Base-by-base conservation (phyloP, 345 rosid species). In the Pistacia vera region DNA sequence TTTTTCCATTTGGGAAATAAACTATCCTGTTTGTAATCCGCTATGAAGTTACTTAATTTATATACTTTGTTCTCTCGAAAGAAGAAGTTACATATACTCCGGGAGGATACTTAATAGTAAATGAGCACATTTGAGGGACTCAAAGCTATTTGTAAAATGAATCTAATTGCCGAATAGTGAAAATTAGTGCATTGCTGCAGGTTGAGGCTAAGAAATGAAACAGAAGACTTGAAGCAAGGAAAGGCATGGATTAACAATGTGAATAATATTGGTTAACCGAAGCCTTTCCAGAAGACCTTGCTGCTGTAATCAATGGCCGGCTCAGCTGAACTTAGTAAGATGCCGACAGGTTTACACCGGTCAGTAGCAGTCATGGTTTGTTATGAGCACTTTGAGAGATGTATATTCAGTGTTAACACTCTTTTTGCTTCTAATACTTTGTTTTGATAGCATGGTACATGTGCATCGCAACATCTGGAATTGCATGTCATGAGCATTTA, bases 11-110 rank as follows among this genome's bases (percentile, higher is more conserved):
- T 48, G 46, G 61, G 36, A 63, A 36, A 12, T 68, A 57, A 22
- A 59, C 63, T 63, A 11, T 54, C 49, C 61, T 77, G 30, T 8
- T 33, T 74, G 78, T 56, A 74, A 59, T 63, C 49, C 14, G 68
- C 28, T 28, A 62, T 68, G 75, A 75, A 69, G 28, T 64, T 22
- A 22, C 25, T 22, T 48, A 25, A 68, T 20, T 63, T 16, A 13
- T 1, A 41, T 41, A 7, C 46, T 41, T 60, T 2, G 36, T 67
- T 67, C 16, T 49, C 14, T 33, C 17, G 58, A 68, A 11, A 28
- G 46, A 46, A 12, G 17, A 16, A 41, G 49, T 2, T 22, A 44
- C 28, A 18, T 9, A n/a, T 48, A 22, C 18, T 48, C 48, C 25
- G 7, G 58, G 58, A 48, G 3, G 58, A 28, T 14, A 3, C 71